Evolutionary conservation across 208 protist species (phyloP), one percentile per base, ranked within the genome.

Genomic region (Wallacemonas sp.): DNA sequence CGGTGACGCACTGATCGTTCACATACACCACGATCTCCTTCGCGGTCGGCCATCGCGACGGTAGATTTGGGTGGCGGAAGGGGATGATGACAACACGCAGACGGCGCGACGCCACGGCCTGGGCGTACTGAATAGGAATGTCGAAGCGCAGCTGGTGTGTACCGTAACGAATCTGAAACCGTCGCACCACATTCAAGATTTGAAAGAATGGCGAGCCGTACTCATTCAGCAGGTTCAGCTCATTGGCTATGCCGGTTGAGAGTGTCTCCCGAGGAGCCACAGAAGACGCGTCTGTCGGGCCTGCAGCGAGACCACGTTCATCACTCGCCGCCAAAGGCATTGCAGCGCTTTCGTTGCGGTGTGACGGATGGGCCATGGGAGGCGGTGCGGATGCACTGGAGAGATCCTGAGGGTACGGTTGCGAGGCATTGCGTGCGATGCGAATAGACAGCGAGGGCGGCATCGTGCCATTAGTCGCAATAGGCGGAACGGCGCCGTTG

Each of bases 1-100:
- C 76, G 59, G 75, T 74, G 26, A 92, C 71, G 33, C 64, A 78
- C 41, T 83, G 80, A 30, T 83, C 78, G 45, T 94, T 94, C 12
- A 94, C 83, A 33, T 80, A 88, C 9, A 94, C 73, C 3, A 80
- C 71, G 29, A 94, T 80, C 34, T 94, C 89, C 46, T 89, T 87
- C 26, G 74, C 73, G 21, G 68, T 64, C 13, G 89, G 89, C 85
- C 89, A 94, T 3, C 72, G 66, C 29, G 77, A 53, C 12, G 89
- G 89, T 34, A 73, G 63, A 46, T 79, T 81, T 4, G 85, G 78
- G 52, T 81, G 74, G 22, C 67, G 70, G 38, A 89, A 66, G 10
- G 89, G 89, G 45, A 89, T 67, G 10, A 92, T 38, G 50, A 74
- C 69, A 32, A 92, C 61, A n/a, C 81, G 82, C 26, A 92, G 75